These are phyloP conservation scores for Boletus calvinii DNA, from an alignment of 1,284 basidiomycete species.

Conservation along the genomic window DNA sequence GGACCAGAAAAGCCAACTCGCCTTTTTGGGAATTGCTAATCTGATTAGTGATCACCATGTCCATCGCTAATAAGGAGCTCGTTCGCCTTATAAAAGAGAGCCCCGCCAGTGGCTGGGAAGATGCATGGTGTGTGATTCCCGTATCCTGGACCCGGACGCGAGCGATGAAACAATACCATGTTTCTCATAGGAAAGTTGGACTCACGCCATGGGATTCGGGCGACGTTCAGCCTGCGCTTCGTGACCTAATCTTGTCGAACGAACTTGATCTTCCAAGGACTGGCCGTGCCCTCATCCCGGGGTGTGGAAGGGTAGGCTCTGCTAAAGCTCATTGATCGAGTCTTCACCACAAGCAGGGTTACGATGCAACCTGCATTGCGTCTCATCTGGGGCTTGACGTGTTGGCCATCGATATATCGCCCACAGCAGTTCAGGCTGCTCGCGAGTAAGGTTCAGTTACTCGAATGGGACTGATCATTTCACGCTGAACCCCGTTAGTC, in stretches of 20 bases:
- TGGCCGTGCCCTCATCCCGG: conserved; percentile 67
- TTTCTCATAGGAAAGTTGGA: conserved; percentile 47
- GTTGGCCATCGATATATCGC: conserved; percentile 22
- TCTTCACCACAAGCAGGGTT: conserved; percentile 47
- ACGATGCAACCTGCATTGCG: conserved; percentile 69
- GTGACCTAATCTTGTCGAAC: conserved; percentile 49
- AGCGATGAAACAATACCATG: background rate
- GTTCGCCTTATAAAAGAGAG: conserved; percentile 13
- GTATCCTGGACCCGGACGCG: background rate
- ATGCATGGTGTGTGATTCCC: conserved; percentile 17
- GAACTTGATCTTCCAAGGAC: conserved; percentile 48
- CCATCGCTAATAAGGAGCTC: conserved; percentile 4
- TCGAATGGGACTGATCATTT: background rate
- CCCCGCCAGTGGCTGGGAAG: conserved; percentile 21
- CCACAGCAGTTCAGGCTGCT: conserved; percentile 17
- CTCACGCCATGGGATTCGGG: conserved; percentile 69
- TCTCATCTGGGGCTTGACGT: conserved; percentile 37
- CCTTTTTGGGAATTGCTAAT: background rate
- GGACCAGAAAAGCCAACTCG: conserved; percentile 2
- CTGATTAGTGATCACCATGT: background rate
- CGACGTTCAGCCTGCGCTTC: conserved; percentile 53
- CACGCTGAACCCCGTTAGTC: conserved; percentile 7
- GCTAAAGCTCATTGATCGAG: background rate
- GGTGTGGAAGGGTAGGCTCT: conserved; percentile 61
- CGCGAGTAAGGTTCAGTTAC: conserved; percentile 16